Percentiles rank a stretch among this genome's conserved stretches.
These are phyloP conservation scores for Nakazawaea anatomiae DNA, from an alignment of 805 yeast species.

Conservation along the genomic window DNA sequence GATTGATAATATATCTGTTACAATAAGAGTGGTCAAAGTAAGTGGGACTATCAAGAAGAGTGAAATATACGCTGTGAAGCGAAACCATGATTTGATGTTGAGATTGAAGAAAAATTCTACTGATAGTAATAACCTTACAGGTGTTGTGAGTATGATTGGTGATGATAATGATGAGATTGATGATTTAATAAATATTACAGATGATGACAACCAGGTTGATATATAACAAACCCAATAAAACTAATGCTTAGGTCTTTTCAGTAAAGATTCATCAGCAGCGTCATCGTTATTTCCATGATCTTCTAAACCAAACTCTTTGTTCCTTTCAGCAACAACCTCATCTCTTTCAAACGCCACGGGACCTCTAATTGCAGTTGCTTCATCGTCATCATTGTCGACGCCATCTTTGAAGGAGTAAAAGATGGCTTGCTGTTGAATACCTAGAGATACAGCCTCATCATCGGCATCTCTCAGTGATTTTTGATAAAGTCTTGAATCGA, in stretches of 20 bases:
- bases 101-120: constrained; percentile 13
- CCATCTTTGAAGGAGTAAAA: constrained; percentile 12
- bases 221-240: neutral
- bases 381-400: constrained; percentile 3
- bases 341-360: constrained; percentile 40
- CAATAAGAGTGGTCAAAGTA: constrained; percentile 59
- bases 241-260: neutral
- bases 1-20: constrained; percentile 42
- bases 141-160: constrained; percentile 11
- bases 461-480: constrained; percentile 21
- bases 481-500: constrained; percentile 55
- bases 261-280: too few species aligned
- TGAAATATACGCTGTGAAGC: constrained; percentile 60
- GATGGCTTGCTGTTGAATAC: too few species aligned
- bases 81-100: constrained; percentile 31
- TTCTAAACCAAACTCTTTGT: neutral
- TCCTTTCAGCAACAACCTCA: constrained; percentile 10
- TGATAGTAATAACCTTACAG: neutral
- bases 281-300: neutral
- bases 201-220: constrained; percentile 13
- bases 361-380: constrained; percentile 20
- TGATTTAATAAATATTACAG: constrained; percentile 14
- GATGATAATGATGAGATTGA: constrained; percentile 7
- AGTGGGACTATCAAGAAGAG: constrained; percentile 88
- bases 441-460: too few species aligned